Percentiles rank a stretch among this genome's conserved stretches.
Conservation (phyloP, 192 early-diverging fungal species). For the Mortierella alpina region DNA sequence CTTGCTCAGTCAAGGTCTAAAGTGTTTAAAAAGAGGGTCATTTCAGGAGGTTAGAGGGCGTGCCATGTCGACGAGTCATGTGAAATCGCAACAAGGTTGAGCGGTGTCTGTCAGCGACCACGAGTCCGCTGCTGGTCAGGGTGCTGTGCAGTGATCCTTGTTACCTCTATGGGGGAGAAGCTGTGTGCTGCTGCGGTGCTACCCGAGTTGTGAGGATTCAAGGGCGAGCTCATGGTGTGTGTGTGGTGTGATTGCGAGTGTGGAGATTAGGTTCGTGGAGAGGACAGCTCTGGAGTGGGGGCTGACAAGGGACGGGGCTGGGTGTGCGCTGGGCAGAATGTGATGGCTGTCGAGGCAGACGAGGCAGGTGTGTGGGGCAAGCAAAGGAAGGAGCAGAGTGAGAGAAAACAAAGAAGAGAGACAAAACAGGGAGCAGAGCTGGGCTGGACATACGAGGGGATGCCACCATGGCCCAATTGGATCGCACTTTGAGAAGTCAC, state of each 20-base stretch:
- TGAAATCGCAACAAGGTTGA: not conserved
- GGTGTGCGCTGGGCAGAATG: no score
- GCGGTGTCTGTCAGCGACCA: not conserved
- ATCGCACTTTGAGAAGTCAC: no score
- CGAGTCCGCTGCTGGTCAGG: not conserved
- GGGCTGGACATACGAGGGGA: not conserved
- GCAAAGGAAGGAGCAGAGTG: not conserved
- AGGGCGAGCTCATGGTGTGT: slow-evolving; percentile 35
- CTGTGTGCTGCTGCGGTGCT: slow-evolving; percentile 31
- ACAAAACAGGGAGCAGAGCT: not conserved
- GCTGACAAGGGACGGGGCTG: no score
- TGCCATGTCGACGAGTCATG: not conserved
- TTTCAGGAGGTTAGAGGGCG: not conserved
- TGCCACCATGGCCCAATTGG: not conserved
- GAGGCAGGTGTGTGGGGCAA: not conserved
- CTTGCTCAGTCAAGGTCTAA: slow-evolving; percentile 80
- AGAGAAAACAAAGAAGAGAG: not conserved
- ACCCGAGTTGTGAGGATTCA: slow-evolving; percentile 28
- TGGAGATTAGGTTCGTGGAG: not conserved
- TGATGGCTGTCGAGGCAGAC: not conserved
- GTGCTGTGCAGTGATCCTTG: no score
- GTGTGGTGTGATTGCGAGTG: slow-evolving; percentile 3
- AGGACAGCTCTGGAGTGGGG: not conserved
- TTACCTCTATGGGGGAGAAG: slow-evolving; percentile 34
- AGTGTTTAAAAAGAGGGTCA: not conserved